These are phyloP conservation scores for Pseudogymnoascus sp. DNA, from an alignment of 2,329 filamentous ascomycete genomes.

Conservation along the genomic window DNA sequence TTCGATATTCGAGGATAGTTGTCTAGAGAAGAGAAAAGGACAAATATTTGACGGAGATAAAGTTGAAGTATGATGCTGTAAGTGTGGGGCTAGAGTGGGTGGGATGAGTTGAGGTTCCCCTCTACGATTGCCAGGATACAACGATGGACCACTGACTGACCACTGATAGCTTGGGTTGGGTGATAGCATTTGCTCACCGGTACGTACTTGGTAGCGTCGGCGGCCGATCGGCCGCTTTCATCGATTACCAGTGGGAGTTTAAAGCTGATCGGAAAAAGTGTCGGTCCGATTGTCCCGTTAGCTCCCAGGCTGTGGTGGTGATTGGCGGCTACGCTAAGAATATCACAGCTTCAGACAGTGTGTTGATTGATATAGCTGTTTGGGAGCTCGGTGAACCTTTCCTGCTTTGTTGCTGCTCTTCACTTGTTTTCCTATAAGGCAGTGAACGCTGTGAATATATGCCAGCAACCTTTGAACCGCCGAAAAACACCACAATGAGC, in stretches of 20 bases:
- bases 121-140: background rate
- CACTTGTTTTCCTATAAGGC: background rate
- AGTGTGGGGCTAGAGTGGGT: constrained; percentile 15
- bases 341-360: background rate
- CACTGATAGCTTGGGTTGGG: background rate
- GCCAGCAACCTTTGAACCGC: background rate
- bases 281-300: background rate
- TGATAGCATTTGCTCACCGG: constrained; percentile 2
- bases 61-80: constrained; percentile 3
- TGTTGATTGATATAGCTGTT: background rate
- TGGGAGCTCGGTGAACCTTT: background rate
- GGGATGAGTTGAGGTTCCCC: background rate
- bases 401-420: background rate
- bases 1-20: background rate
- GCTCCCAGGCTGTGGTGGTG: background rate
- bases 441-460: background rate
- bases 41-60: background rate
- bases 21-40: background rate
- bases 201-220: background rate
- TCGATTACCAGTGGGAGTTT: background rate
- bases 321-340: background rate
- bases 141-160: background rate
- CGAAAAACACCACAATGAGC: constrained; percentile 16
- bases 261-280: background rate
- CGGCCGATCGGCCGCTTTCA: constrained; percentile 4